Evolutionary conservation across 1,284 basidiomycete species (phyloP), one percentile per base, ranked within the genome.

Genomic region (Sporisorium sorghi): DNA sequence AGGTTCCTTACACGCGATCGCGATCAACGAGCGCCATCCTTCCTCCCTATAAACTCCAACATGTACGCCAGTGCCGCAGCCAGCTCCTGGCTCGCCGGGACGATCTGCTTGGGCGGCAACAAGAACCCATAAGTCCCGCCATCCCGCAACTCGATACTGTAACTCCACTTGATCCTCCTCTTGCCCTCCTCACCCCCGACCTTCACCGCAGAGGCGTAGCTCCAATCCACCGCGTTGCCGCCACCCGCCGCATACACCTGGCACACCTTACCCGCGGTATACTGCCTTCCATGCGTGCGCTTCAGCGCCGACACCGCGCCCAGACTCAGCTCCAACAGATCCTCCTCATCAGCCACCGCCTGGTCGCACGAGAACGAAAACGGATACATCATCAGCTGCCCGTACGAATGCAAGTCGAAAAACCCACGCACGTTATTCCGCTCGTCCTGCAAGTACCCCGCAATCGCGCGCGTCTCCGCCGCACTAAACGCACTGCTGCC

Each of bases 121-220:
- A 91, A 85, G 85, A 94, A 32, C 0, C 92, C 93, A 78, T 92
- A 93, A 89, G 92, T 81, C 12, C 92, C 93, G 0, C 91, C 92
- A 85, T 94, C 93, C 49, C 93, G 86, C 59, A 95, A 84, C 82
- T 93, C 91, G 9, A 89, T 88, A 2, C 90, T 90, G 83, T 91
- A 95, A 1, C 90, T 88, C 86, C 90, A 93, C 74, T 92, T 90
- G 73, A 92, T 26, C 24, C 19, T 37, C 33, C 50, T 60, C 8
- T 86, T 87, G 7, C 86, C 85, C 37, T 87, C 88, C 83, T 93
- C 93, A 88, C 90, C 93, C 1, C 77, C 93, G 91, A 26, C 10
- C 14, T 7, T 9, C 28, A 1, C 2, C n/a, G 37, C 15, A 19
- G n/a, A 5, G 5, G 72, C 67, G 92, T 86, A 43, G 90, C 87